Conservation (phyloP, 164 flowering plant species). For the Chimonanthus praecox region DNA sequence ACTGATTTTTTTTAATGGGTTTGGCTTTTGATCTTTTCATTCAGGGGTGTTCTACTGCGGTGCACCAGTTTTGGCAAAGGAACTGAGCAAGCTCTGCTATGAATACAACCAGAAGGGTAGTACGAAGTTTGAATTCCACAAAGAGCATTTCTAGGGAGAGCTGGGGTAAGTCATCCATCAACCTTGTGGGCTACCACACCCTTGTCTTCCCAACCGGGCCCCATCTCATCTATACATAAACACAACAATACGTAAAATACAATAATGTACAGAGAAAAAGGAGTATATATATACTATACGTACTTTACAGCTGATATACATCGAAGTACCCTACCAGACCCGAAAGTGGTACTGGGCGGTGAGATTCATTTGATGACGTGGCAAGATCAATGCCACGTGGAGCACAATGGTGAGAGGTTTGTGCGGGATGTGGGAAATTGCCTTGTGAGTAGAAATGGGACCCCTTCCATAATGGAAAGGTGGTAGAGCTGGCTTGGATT, state of each 20-base stretch:
- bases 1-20: neutral
- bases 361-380: no score
- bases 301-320: no score
- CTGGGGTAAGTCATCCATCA: neutral
- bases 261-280: neutral
- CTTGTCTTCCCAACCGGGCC: no score
- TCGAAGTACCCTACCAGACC: no score
- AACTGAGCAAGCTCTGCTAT: conserved; percentile 62
- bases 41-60: conserved; percentile 96
- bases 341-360: no score
- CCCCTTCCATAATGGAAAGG: no score
- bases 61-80: conserved; percentile 69
- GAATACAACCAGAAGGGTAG: conserved; percentile 77
- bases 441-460: no score
- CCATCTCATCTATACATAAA: neutral
- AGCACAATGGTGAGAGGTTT: no score
- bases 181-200: neutral
- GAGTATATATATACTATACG: neutral
- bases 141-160: conserved; percentile 62
- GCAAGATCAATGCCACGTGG: no score
- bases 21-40: neutral
- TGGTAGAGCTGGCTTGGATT: no score
- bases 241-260: no score
- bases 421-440: no score
- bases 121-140: conserved; percentile 83